Conservation (phyloP, 352 stramenopile genomes). For the Globisporangium solare region DNA sequence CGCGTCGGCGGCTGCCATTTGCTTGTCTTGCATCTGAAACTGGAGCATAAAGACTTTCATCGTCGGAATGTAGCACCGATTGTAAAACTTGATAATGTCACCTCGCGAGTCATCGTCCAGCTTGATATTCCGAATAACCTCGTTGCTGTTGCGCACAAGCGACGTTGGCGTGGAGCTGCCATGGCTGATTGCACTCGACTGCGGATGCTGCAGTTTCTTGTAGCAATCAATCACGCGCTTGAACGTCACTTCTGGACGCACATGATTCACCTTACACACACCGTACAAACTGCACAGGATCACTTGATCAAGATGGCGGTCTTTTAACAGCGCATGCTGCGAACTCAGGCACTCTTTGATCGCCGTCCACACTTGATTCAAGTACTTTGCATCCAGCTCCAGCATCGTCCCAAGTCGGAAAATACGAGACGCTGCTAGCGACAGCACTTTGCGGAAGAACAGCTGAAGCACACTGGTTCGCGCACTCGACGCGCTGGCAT, state of each 20-base stretch:
- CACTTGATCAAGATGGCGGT: constrained; percentile 80
- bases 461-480: constrained; percentile 65
- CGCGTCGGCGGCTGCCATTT: constrained; percentile 69
- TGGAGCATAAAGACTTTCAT: constrained; percentile 88
- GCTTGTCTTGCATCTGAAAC: constrained; percentile 79
- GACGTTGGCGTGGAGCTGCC: constrained; percentile 24
- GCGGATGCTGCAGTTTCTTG: constrained; percentile 40
- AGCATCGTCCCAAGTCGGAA: constrained; percentile 66
- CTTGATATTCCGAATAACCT: constrained; percentile 78
- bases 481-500: constrained; percentile 1
- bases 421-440: constrained; percentile 74
- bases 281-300: constrained; percentile 82
- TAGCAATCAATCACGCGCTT: constrained; percentile 75
- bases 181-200: constrained; percentile 9
- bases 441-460: constrained; percentile 85
- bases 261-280: constrained; percentile 82
- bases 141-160: constrained; percentile 38
- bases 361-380: constrained; percentile 86
- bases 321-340: constrained; percentile 49
- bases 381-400: constrained; percentile 61
- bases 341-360: constrained; percentile 79
- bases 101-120: constrained; percentile 56
- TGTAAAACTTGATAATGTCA: constrained; percentile 90
- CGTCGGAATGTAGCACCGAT: constrained; percentile 70
- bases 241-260: constrained; percentile 61